Percentiles rank a stretch among this genome's conserved stretches.
phyloP scores from a whole-genome alignment of 2,329 filamentous ascomycete genomes.

The Cordyceps pruinosa region DNA sequence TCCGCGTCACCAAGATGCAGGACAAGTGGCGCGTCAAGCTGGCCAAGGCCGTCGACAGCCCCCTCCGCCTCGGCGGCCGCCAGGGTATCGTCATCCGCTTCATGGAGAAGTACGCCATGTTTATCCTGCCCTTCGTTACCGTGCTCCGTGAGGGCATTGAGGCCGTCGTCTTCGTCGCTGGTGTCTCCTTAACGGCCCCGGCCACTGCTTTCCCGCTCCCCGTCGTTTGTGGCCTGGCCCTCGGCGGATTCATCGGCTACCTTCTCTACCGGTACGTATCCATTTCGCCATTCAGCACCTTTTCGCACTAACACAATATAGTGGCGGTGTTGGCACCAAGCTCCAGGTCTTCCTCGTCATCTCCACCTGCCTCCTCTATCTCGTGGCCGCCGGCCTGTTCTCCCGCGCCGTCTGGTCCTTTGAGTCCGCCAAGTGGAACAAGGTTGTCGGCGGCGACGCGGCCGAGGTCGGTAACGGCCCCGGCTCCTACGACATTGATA shows the following conservation, averaged over 20 bases:
- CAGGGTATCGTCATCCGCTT: slow-evolving; percentile 50
- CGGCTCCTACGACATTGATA: slow-evolving; percentile 71
- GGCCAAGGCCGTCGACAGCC: slow-evolving; percentile 56
- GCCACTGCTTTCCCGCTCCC: slow-evolving; percentile 72
- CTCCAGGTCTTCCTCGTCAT: slow-evolving; percentile 70
- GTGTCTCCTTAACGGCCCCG: slow-evolving; percentile 70
- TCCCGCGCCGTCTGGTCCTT: slow-evolving; percentile 71
- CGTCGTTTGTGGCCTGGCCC: slow-evolving; percentile 62
- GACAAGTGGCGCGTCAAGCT: slow-evolving; percentile 86
- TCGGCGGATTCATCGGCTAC: slow-evolving; percentile 62
- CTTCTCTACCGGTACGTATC: slow-evolving; percentile 66
- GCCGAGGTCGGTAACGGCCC: slow-evolving; percentile 49
- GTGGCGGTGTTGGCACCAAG: slow-evolving; percentile 36
- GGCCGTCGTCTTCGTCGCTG: slow-evolving; percentile 78
- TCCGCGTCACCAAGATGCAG: slow-evolving; percentile 76
- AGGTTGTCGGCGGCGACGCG: slow-evolving; percentile 52
- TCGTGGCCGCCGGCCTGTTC: slow-evolving; percentile 77
- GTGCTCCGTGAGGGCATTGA: slow-evolving; percentile 83
- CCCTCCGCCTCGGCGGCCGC: slow-evolving; percentile 37
- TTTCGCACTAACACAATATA: slow-evolving; percentile 15
- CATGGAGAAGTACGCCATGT: slow-evolving; percentile 77
- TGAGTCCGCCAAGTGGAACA: slow-evolving; percentile 63
- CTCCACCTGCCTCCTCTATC: slow-evolving; percentile 77
- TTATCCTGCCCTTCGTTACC: slow-evolving; percentile 77
- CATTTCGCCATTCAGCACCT: neutral